A percentile compares a stretch with the other conserved stretches of the same genome.
Conservation (phyloP, 371 early-diverging fungal species). For the Massospora cicadina region DNA sequence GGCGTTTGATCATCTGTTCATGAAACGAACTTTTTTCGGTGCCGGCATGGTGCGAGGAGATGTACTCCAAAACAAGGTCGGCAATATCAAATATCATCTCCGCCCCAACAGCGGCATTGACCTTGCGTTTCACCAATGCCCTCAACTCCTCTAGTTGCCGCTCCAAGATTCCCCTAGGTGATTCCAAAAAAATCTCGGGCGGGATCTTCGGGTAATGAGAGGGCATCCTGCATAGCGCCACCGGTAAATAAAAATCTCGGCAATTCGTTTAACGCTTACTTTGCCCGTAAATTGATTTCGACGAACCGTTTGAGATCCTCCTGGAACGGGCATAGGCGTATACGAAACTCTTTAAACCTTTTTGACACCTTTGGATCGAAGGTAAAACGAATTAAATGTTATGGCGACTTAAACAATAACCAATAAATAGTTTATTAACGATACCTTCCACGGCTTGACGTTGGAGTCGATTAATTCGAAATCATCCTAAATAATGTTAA, state of each 20-base stretch:
- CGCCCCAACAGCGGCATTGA: not conserved
- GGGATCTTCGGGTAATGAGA: conserved; percentile 3
- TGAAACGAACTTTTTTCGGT: conserved; percentile 21
- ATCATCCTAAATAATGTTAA: conserved; percentile 1
- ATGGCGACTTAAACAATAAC: too few species aligned
- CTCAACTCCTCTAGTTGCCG: conserved; percentile 1
- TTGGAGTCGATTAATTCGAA: conserved; percentile 5
- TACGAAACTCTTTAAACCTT: conserved; percentile 3
- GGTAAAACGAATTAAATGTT: not conserved
- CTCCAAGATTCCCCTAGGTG: not conserved
- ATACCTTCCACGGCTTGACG: conserved; percentile 7
- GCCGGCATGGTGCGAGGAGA: not conserved
- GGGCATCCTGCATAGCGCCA: conserved; percentile 1
- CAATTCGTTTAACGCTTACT: not conserved
- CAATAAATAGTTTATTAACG: not conserved
- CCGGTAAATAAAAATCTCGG: too few species aligned
- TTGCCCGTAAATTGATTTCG: not conserved
- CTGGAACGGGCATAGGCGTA: not conserved
- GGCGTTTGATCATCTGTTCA: conserved; percentile 39
- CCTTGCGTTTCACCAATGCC: not conserved
- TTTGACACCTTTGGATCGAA: not conserved
- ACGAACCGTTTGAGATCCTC: not conserved
- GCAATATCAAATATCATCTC: conserved; percentile 8
- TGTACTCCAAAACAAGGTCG: not conserved
- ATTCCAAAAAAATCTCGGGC: not conserved